These are phyloP conservation scores for Cystobasidium tubakii DNA, from an alignment of 768 basidiomycete species.

Conservation along the genomic window DNA sequence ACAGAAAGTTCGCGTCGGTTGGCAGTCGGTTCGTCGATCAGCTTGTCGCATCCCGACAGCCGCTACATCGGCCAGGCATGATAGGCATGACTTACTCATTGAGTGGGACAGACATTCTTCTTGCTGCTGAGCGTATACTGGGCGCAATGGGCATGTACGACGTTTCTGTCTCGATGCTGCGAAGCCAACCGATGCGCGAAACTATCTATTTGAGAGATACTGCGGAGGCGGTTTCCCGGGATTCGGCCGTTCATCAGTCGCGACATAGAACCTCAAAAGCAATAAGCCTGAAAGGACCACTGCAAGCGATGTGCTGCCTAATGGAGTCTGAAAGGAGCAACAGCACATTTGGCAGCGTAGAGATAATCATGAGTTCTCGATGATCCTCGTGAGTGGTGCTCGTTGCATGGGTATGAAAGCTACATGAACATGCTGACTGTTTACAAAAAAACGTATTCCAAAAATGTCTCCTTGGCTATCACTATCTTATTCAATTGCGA, in stretches of 20 bases:
- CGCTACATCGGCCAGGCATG: not conserved
- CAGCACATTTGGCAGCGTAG: too few species aligned
- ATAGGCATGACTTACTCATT: conserved; percentile 5
- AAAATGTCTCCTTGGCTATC: not conserved
- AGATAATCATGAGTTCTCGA: too few species aligned
- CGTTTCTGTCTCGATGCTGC: too few species aligned
- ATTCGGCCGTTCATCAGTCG: too few species aligned
- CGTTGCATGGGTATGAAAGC: not conserved
- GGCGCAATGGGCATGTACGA: not conserved
- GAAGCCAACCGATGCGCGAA: too few species aligned
- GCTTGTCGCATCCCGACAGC: too few species aligned
- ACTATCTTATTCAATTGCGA: not conserved
- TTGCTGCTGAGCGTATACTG: not conserved
- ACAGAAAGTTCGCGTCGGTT: not conserved
- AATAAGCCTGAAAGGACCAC: too few species aligned
- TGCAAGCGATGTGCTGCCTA: too few species aligned
- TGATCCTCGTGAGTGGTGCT: not conserved
- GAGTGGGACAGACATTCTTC: conserved; percentile 21
- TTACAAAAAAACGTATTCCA: not conserved
- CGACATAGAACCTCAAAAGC: too few species aligned
- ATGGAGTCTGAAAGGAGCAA: too few species aligned
- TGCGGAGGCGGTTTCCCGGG: too few species aligned
- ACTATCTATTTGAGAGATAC: too few species aligned
- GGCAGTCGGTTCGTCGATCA: not conserved
- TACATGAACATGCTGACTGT: not conserved